These are phyloP conservation scores for Phaeosphaeriaceae sp. DNA, from an alignment of 2,329 filamentous ascomycete genomes.

Conservation along the genomic window DNA sequence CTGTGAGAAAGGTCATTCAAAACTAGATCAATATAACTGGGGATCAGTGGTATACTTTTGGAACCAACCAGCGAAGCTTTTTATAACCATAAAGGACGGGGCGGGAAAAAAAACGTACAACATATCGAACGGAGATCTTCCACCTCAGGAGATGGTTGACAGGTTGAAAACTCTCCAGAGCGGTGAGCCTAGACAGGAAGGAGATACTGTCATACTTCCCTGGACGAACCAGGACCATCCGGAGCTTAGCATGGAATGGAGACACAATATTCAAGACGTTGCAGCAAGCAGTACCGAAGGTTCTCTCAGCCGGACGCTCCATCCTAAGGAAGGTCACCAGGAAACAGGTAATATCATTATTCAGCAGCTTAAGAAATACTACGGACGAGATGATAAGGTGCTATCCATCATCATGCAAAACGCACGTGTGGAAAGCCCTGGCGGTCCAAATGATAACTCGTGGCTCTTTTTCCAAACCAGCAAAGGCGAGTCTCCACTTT, in stretches of 20 bases:
- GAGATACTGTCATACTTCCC: not conserved
- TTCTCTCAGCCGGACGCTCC: not conserved
- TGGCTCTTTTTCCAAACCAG: no score
- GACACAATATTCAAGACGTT: not conserved
- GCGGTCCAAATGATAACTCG: no score
- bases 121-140: no score
- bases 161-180: not conserved
- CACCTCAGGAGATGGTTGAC: slow-evolving; percentile 1
- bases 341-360: slow-evolving; percentile 3
- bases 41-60: slow-evolving; percentile 5
- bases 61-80: slow-evolving; percentile 3
- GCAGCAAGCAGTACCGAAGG: not conserved
- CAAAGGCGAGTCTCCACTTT: no score
- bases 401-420: no score
- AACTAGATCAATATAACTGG: not conserved
- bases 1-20: slow-evolving; percentile 6
- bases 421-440: no score
- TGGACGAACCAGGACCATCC: no score
- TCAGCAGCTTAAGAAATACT: slow-evolving; percentile 1
- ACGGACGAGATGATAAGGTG: no score
- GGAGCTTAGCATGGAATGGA: no score
- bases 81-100: not conserved
- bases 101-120: no score
- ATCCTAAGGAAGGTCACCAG: slow-evolving; percentile 5
- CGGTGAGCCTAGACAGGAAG: not conserved